A percentile compares a stretch with the other conserved stretches of the same genome.
Evolutionary conservation across 169 alveolate species (phyloP).

Genomic region (Plasmodium ovale): DNA sequence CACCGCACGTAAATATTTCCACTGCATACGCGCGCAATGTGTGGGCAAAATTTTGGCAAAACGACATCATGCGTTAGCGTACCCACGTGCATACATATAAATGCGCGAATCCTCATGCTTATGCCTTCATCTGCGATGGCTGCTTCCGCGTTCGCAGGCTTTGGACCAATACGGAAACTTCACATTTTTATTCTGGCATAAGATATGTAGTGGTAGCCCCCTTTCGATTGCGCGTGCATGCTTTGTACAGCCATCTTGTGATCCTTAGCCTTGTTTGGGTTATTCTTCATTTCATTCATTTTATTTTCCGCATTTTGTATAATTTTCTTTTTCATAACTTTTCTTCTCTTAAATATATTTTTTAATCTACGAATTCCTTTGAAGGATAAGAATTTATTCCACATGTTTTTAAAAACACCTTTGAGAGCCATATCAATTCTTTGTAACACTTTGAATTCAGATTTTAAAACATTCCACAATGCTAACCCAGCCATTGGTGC

Average conservation of each 20-base stretch:
- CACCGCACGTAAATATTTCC: not conserved
- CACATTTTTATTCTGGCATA: constrained; percentile 39
- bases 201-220: constrained; percentile 45
- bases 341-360: constrained; percentile 77
- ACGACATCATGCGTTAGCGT: too few relatives aligned
- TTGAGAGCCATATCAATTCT: constrained; percentile 84
- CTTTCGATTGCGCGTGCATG: constrained; percentile 10
- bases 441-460: constrained; percentile 84
- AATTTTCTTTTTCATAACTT: constrained; percentile 65
- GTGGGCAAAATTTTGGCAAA: too few relatives aligned
- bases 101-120: too few relatives aligned
- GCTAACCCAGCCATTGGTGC: constrained; percentile 86
- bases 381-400: constrained; percentile 80
- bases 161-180: not conserved
- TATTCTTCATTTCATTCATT: constrained; percentile 44
- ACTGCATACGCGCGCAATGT: not conserved
- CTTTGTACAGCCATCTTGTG: constrained; percentile 32
- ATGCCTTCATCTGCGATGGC: too few relatives aligned
- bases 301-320: constrained; percentile 58
- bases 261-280: constrained; percentile 31
- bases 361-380: constrained; percentile 77
- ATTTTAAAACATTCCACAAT: constrained; percentile 83
- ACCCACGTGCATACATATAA: not conserved
- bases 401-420: constrained; percentile 78
- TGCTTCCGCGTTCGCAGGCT: too few relatives aligned